Conservation (phyloP, 2,329 filamentous ascomycete genomes). For the Hymenoscyphus salicellus region DNA sequence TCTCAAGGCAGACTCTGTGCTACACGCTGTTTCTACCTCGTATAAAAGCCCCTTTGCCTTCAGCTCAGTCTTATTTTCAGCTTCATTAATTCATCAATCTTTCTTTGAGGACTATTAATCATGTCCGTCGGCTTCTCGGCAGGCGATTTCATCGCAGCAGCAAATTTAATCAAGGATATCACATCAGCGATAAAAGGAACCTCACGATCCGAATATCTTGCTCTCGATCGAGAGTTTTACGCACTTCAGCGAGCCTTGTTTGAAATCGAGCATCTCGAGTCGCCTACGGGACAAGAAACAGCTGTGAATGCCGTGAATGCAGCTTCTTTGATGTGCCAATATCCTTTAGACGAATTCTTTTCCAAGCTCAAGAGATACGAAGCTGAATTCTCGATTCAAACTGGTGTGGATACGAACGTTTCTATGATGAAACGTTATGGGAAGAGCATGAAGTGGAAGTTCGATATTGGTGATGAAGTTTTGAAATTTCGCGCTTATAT, state of each 20-base stretch:
- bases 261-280: background rate
- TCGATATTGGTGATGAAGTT: slow-evolving; percentile 23
- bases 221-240: background rate
- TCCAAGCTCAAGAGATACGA: slow-evolving; percentile 11
- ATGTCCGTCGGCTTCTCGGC: background rate
- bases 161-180: background rate
- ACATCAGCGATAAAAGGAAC: background rate
- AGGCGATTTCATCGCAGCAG: background rate
- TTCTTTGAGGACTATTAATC: background rate
- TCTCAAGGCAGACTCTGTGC: too few relatives aligned
- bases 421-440: background rate
- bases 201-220: background rate
- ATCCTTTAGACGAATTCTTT: slow-evolving; percentile 20
- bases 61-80: background rate
- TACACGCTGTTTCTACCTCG: background rate
- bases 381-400: background rate
- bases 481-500: slow-evolving; percentile 20
- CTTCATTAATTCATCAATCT: background rate
- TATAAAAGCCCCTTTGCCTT: too few relatives aligned
- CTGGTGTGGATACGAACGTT: background rate
- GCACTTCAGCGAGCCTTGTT: background rate
- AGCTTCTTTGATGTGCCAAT: slow-evolving; percentile 20
- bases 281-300: background rate
- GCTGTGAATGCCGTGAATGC: slow-evolving; percentile 20
- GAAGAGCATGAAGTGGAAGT: slow-evolving; percentile 19